These are phyloP conservation scores for Fusarium goolgardi DNA, from an alignment of 2,329 filamentous ascomycete species.

Conservation along the genomic window DNA sequence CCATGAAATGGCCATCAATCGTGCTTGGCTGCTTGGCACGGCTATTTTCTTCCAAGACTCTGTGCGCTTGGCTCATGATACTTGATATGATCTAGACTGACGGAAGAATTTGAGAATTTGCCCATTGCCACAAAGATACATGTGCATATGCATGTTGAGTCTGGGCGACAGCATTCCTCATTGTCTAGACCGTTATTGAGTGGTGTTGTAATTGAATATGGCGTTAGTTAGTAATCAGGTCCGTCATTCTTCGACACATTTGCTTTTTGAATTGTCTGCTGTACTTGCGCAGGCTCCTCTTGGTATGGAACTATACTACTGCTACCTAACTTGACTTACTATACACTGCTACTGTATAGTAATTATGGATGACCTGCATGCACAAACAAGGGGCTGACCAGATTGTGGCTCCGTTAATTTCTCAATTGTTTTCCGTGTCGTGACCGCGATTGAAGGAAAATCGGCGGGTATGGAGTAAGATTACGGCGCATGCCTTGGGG, in stretches of 20 bases:
- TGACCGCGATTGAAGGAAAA: slow-evolving; percentile 13
- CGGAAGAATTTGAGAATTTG: neutral
- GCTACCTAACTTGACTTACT: neutral
- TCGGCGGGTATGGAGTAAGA: slow-evolving; percentile 37
- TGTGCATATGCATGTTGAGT: slow-evolving; percentile 6
- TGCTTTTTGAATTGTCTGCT: neutral
- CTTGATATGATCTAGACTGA: neutral
- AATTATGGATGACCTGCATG: slow-evolving; percentile 36
- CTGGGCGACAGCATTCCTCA: slow-evolving; percentile 2
- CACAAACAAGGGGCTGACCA: slow-evolving; percentile 20
- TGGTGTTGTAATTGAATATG: neutral
- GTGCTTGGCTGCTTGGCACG: slow-evolving; percentile 23
- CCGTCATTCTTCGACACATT: neutral
- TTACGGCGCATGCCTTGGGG: slow-evolving; percentile 32
- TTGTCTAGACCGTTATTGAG: slow-evolving; percentile 8
- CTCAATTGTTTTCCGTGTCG: slow-evolving; percentile 16
- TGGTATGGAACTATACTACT: neutral
- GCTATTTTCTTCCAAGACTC: slow-evolving; percentile 5
- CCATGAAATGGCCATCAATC: neutral
- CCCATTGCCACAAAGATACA: neutral
- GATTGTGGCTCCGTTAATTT: slow-evolving; percentile 35
- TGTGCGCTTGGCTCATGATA: slow-evolving; percentile 12
- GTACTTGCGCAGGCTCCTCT: neutral
- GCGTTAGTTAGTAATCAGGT: neutral
- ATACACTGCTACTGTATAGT: neutral